phyloP scores from a whole-genome alignment of 305 asterid species.

The Fraxinus floribunda region DNA sequence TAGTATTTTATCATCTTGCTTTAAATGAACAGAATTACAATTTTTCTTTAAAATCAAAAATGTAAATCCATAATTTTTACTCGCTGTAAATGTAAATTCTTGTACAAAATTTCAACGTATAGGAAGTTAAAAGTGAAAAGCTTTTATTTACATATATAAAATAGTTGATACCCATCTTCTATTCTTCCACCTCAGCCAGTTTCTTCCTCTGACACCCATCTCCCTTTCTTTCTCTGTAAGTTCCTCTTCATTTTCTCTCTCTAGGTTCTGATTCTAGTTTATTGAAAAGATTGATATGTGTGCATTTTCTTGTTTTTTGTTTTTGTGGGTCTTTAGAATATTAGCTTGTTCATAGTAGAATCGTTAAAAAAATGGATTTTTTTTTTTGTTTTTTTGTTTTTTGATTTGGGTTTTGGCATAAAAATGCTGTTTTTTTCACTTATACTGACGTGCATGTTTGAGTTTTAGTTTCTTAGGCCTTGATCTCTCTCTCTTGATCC shows the following conservation, averaged over 20 bases:
- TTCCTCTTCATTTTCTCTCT: slow-evolving; percentile 28
- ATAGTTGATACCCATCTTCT: slow-evolving; percentile 44
- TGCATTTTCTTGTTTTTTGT: slow-evolving; percentile 21
- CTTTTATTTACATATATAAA: slow-evolving; percentile 28
- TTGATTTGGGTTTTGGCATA: slow-evolving; percentile 43
- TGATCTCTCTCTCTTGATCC: slow-evolving; percentile 39
- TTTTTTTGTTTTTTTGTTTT: neutral
- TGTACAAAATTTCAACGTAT: neutral
- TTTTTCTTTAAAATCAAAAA: neutral
- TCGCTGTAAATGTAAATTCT: neutral
- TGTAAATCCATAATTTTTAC: slow-evolving; percentile 6
- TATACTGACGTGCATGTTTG: slow-evolving; percentile 44
- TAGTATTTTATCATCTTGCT: neutral
- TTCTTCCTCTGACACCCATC: slow-evolving; percentile 51
- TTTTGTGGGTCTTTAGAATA: slow-evolving; percentile 29
- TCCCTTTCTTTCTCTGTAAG: slow-evolving; percentile 47
- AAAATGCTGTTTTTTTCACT: slow-evolving; percentile 31
- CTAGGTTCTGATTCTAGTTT: neutral
- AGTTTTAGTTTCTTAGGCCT: slow-evolving; percentile 25
- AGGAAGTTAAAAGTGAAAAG: slow-evolving; percentile 7
- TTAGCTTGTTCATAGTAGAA: slow-evolving; percentile 36
- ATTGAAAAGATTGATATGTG: neutral
- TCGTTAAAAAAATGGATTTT: neutral
- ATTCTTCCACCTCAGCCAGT: slow-evolving; percentile 44
- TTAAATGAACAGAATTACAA: neutral